Evolutionary conservation across 768 basidiomycete species (phyloP), one percentile per base, ranked within the genome.

Genomic region (Boletus huronensis): DNA sequence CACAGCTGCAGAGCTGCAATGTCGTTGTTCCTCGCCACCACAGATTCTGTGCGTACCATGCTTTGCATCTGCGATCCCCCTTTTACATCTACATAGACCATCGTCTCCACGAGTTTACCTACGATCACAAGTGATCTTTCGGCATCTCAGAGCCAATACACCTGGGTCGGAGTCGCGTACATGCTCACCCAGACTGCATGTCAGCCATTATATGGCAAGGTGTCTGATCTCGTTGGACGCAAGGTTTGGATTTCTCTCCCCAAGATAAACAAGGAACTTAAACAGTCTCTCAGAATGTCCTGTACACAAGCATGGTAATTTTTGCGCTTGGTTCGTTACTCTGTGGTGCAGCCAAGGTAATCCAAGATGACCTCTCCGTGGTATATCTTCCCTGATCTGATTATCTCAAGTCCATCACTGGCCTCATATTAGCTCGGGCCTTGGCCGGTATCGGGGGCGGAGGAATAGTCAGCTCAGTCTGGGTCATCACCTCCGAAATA

Each of bases 121-220:
- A 91, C 90, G 19, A 93, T 93, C 57, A 77, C 84, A 16, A 82
- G 79, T 54, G 80, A 90, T 39, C 77, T 93, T 31, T 58, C 75
- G 28, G 89, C 88, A 17, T 81, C 85, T 31, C 79, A 83, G 53
- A 79, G 74, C 49, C 83, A 91, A 64, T 93, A 92, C 64, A 88
- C 86, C 23, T 93, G 91, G 91, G 87, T 93, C 47, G 87, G 84
- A 17, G 86, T 90, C 31, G 79, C 88, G 16, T 93, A 93, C 63
- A 82, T 93, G 80, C 79, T 93, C 53, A 90, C 90, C 1, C 90
- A 93, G 63, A 93, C 90, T 1, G 88, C 88, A 26, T 85, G 85
- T 57, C 90, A 93, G 64, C 90, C 90, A 29, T 71, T 93, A 25
- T 93, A 91, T 64, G 90, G 88, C 50, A 82, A 81, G 62, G 70